Conservation (phyloP, 2,329 filamentous ascomycete species). For the Dactylellina drechsleri region DNA sequence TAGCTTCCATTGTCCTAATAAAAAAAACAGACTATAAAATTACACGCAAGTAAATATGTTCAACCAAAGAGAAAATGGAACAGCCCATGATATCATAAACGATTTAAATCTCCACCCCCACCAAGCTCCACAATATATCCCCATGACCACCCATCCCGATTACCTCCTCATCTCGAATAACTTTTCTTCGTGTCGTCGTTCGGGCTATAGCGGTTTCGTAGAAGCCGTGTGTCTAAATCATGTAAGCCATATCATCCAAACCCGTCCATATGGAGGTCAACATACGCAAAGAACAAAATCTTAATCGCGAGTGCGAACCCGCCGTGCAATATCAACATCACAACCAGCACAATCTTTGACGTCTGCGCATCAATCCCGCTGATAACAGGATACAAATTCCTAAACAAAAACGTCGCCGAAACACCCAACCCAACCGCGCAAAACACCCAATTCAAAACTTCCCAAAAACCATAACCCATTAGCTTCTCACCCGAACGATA, state of each 20-base stretch:
- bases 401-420: constrained; percentile 82
- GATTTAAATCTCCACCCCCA: too few species aligned
- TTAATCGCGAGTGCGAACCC: constrained; percentile 95
- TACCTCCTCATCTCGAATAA: neutral
- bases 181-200: neutral
- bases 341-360: constrained; percentile 83
- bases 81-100: neutral
- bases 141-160: neutral
- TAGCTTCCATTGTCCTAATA: neutral
- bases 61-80: neutral
- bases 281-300: constrained; percentile 88
- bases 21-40: constrained; percentile 4
- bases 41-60: constrained; percentile 2
- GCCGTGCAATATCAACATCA: constrained; percentile 85
- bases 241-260: constrained; percentile 16
- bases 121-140: neutral
- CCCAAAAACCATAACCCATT: constrained; percentile 55
- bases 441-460: constrained; percentile 88
- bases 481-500: neutral
- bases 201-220: constrained; percentile 27
- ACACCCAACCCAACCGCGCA: constrained; percentile 85
- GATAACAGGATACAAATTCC: constrained; percentile 87
- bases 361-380: constrained; percentile 92
- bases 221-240: constrained; percentile 33
- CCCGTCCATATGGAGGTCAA: constrained; percentile 35